Evolutionary conservation across 2,329 filamentous ascomycete genomes (phyloP).

Genomic region (Coleophoma eucalyptorum): DNA sequence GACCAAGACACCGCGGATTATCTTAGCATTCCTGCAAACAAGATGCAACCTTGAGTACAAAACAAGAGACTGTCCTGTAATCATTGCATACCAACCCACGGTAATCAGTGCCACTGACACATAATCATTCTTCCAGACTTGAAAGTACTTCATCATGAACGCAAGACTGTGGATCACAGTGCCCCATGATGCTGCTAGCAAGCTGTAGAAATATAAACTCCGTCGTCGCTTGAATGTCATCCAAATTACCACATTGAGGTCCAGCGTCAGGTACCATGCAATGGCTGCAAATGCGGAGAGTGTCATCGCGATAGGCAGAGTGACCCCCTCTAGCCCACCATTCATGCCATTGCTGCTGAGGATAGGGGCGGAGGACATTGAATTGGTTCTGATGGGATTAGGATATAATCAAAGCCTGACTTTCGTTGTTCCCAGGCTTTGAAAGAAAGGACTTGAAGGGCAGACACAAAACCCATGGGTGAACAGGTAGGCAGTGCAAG

Average conservation of each 20-base stretch:
- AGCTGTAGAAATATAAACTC: constrained; percentile 46
- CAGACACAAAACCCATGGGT: no score
- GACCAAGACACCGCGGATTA: constrained; percentile 34
- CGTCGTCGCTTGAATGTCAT: constrained; percentile 40
- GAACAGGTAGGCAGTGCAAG: no score
- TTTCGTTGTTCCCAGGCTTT: no score
- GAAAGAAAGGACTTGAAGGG: no score
- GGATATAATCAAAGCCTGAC: no score
- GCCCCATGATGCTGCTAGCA: constrained; percentile 39
- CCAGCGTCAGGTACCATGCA: constrained; percentile 45
- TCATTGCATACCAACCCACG: constrained; percentile 38
- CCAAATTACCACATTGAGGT: constrained; percentile 43
- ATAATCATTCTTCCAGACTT: constrained; percentile 21
- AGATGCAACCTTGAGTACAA: constrained; percentile 46
- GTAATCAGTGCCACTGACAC: constrained; percentile 37
- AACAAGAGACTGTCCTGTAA: constrained; percentile 39
- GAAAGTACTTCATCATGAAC: constrained; percentile 40
- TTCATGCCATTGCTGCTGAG: background rate
- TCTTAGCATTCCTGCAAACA: constrained; percentile 33
- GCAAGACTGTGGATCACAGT: constrained; percentile 40
- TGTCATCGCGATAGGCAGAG: constrained; percentile 13
- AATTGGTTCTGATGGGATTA: no score
- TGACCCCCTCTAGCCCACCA: background rate
- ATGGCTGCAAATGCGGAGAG: constrained; percentile 42
- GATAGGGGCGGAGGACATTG: no score